Evolutionary conservation across 2,329 filamentous ascomycete species (phyloP), one percentile per base, ranked within the genome.

Genomic region (Periconia macrospinosa): DNA sequence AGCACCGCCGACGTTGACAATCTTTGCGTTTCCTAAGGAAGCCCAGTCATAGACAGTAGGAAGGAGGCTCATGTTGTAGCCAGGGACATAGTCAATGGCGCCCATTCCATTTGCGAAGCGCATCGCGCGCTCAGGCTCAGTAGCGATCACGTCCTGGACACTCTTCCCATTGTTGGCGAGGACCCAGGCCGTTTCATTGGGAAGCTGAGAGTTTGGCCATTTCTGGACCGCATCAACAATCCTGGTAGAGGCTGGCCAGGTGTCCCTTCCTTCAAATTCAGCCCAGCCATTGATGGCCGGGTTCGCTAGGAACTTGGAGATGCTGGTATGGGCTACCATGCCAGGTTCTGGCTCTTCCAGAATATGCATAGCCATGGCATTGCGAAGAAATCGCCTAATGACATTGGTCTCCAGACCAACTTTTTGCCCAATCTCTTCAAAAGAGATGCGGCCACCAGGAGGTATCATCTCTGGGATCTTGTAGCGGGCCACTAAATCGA

Each of bases 151-250:
- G 40, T 54, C 56, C 17, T 18, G 52, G n/a, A 56, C 47, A 14
- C 50, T 45, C 43, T 59, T 56, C 48, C 51, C 51, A 48, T 59
- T 27, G 49, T 59, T 59, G 45, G 56, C 56, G 42, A 59, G 56
- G 48, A 47, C 48, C 19, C 46, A 56, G 42, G 50, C 56, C 56
- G 56, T 59, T 44, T 59, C 45, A 49, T 56, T 59, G 19, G 46
- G 15, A n/a, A 23, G 2, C 45, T 56, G 45, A 3, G 56, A 59
- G 37, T 56, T 54, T 3, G 56, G 56, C 56, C 53, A 59, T 59
- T 56, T 54, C 49, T 59, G 48, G 35, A 59, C 11, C 13, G 56
- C 56, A 45, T 59, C 56, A 14, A 56, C 27, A 19, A 59, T 54
- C 48, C 56, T 20, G 1, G 53, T 54, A 47, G 2, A 54, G 33